These are phyloP conservation scores for Tripterygium wilfordii DNA, from an alignment of 177 flowering plant genomes.

Conservation along the genomic window DNA sequence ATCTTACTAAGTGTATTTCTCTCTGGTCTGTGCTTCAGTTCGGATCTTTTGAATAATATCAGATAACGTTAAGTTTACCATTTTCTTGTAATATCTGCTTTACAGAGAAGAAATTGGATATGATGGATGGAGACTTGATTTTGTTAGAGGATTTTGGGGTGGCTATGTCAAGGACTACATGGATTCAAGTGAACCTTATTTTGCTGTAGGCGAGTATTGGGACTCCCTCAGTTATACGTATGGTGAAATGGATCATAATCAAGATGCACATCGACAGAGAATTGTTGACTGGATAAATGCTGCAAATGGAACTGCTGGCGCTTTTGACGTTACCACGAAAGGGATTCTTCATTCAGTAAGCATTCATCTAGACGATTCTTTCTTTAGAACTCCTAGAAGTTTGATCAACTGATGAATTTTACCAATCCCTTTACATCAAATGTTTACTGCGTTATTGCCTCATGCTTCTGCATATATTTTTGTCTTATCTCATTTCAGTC, in stretches of 20 bases:
- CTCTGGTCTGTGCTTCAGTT: too few relatives aligned
- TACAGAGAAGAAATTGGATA: conserved; percentile 92
- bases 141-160: conserved; percentile 99
- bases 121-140: conserved; percentile 99
- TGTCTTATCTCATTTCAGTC: too few relatives aligned
- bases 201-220: conserved; percentile 98
- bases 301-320: conserved; percentile 85
- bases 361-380: conserved; percentile 2
- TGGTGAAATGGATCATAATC: conserved; percentile 88
- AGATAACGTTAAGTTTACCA: not conserved
- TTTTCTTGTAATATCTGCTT: not conserved
- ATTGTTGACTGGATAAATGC: conserved; percentile 97
- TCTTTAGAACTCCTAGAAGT: too few relatives aligned
- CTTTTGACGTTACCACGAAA: conserved; percentile 99
- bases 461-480: too few relatives aligned
- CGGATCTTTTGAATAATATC: too few relatives aligned
- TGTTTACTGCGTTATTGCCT: too few relatives aligned
- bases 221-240: conserved; percentile 94
- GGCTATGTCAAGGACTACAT: conserved; percentile 97
- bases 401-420: too few relatives aligned
- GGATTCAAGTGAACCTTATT: conserved; percentile 87
- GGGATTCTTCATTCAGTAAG: conserved; percentile 96
- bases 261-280: conserved; percentile 96
- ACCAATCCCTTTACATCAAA: too few relatives aligned
- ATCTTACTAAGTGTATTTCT: too few relatives aligned